Conservation (phyloP, 768 basidiomycete genomes). For the Boletellus ananiceps region DNA sequence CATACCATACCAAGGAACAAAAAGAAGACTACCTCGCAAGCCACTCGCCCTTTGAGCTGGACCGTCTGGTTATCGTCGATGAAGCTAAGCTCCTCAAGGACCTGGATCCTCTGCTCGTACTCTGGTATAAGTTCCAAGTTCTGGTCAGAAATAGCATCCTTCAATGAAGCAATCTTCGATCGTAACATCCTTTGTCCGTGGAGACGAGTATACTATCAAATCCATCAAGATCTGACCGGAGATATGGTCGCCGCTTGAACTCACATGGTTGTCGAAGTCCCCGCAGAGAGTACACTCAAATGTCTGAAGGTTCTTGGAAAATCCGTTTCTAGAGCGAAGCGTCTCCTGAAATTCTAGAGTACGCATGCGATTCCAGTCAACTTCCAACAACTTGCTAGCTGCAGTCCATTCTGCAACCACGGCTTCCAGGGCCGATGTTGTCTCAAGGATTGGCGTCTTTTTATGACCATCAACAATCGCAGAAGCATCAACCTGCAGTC, state of each 20-base stretch:
- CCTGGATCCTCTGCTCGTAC: slow-evolving; percentile 90
- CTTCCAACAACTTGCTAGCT: slow-evolving; percentile 55
- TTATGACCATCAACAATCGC: slow-evolving; percentile 62
- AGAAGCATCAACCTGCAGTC: slow-evolving; percentile 60
- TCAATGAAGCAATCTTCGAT: slow-evolving; percentile 71
- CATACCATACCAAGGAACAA: not conserved
- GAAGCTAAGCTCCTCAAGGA: slow-evolving; percentile 87
- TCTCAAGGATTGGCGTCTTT: slow-evolving; percentile 59
- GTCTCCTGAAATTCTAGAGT: slow-evolving; percentile 90
- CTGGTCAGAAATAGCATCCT: slow-evolving; percentile 88
- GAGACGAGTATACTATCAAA: slow-evolving; percentile 61
- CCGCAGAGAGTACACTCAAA: slow-evolving; percentile 55
- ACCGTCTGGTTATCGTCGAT: slow-evolving; percentile 96
- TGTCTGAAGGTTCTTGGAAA: slow-evolving; percentile 40
- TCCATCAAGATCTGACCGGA: slow-evolving; percentile 7
- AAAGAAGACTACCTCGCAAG: slow-evolving; percentile 73
- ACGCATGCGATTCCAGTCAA: slow-evolving; percentile 80
- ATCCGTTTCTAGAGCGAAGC: slow-evolving; percentile 52
- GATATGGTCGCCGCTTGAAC: slow-evolving; percentile 26
- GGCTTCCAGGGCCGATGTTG: slow-evolving; percentile 44
- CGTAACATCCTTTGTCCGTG: slow-evolving; percentile 76
- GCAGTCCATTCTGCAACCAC: slow-evolving; percentile 56
- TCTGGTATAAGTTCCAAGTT: slow-evolving; percentile 96
- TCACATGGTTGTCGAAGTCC: slow-evolving; percentile 72
- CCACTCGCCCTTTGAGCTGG: slow-evolving; percentile 92